These are phyloP conservation scores for Aspergillus asperescens DNA, from an alignment of 495 filamentous ascomycete genomes.

Conservation along the genomic window DNA sequence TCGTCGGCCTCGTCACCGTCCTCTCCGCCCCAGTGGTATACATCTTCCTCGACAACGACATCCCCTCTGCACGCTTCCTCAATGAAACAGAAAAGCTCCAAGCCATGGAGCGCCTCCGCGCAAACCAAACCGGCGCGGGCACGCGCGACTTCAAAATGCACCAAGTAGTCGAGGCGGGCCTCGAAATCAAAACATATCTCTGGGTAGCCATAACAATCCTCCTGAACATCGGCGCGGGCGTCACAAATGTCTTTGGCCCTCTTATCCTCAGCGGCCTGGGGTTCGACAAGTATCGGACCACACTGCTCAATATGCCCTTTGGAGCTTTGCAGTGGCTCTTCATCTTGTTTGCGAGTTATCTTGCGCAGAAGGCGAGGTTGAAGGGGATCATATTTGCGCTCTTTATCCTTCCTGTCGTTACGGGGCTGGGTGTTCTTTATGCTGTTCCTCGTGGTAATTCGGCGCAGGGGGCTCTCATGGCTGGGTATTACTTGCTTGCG, in stretches of 20 bases:
- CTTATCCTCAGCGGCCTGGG: slow-evolving; percentile 57
- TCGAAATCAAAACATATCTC: slow-evolving; percentile 47
- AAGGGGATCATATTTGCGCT: slow-evolving; percentile 46
- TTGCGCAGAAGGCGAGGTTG: slow-evolving; percentile 44
- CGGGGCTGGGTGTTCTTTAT: slow-evolving; percentile 53
- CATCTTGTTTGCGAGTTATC: slow-evolving; percentile 39
- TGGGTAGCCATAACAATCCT: slow-evolving; percentile 51
- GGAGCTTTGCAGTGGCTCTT: slow-evolving; percentile 41
- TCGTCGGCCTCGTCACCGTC: slow-evolving; percentile 47
- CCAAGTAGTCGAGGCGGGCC: slow-evolving; percentile 42
- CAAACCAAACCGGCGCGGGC: slow-evolving; percentile 57
- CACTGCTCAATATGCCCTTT: slow-evolving; percentile 48
- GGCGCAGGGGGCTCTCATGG: slow-evolving; percentile 42
- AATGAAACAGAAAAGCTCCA: slow-evolving; percentile 52
- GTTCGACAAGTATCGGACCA: slow-evolving; percentile 50
- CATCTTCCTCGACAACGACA: slow-evolving; percentile 44
- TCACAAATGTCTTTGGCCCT: slow-evolving; percentile 56
- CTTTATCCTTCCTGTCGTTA: slow-evolving; percentile 52
- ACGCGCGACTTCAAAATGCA: slow-evolving; percentile 40
- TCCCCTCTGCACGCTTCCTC: slow-evolving; percentile 54
- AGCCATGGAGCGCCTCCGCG: slow-evolving; percentile 57
- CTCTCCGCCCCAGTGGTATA: slow-evolving; percentile 39
- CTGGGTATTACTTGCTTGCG: slow-evolving; percentile 57
- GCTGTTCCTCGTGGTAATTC: slow-evolving; percentile 39
- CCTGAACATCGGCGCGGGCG: slow-evolving; percentile 56